Base-by-base conservation (phyloP, 2,329 filamentous ascomycete species). In the Penicillium corylophilum region DNA sequence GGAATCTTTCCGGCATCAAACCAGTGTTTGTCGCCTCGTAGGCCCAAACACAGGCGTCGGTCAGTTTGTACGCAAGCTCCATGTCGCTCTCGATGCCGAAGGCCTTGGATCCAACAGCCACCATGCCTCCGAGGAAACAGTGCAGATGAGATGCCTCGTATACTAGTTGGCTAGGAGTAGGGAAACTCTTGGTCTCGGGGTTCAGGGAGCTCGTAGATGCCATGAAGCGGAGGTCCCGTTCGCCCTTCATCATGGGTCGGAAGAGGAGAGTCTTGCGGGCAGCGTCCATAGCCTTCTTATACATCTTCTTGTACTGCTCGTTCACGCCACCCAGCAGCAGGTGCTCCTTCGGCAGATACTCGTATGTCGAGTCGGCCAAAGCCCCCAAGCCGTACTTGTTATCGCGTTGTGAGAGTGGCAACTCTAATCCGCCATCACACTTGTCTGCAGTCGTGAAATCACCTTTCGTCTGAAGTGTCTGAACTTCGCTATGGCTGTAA, bases 111-210 rank as follows among this genome's bases (percentile, higher is more conserved):
- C 82, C 83, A 0, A 86, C 67, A 0, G 79, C 82, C 53, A 84
- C 80, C 82, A 85, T 85, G 46, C 82, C 83, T 10, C 83, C 83
- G 0, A 79, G 74, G 62, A 82, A 85, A 69, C 83, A 86, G 22
- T 74, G 76, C 13, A 85, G 73, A 65, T 86, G 83, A 46, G 82
- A 77, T 23, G 78, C 76, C 57, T 84, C 77, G 12, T 82, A 76
- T 10, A 76, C 69, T 5, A 82, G 68, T n/a, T 55, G 48, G 7
- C 55, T 18, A 20, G 51, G 18, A 13, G 50, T 35, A 13, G 60
- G 44, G 4, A 52, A 46, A 5, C 48, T 47, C 26, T 60, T 55
- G 23, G 64, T 54, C 10, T 61, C 52, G 10, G 64, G 54, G 22
- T 59, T 61, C 13, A 65, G 53, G 38, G 60, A 43, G n/a, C 56